Base-by-base conservation (phyloP, 306 rosid genomes). In the Nissolia schottii region DNA sequence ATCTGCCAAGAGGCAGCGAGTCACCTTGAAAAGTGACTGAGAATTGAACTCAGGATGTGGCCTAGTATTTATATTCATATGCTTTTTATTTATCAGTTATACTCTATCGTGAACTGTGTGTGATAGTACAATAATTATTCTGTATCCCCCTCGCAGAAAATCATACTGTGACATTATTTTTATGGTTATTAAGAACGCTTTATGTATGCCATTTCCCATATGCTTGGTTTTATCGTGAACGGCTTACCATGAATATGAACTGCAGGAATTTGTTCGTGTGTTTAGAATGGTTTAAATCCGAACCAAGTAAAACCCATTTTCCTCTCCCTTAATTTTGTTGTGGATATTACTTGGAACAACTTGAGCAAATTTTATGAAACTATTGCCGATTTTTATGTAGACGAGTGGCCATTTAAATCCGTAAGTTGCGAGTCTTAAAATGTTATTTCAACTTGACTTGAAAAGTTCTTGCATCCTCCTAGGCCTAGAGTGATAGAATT, bases 1-100 rank as follows among this genome's bases (percentile, higher is more conserved):
- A 43, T 48, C 76, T 86, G 1, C 90, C 83, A 4, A 67, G 88
- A 49, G 87, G 81, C 67, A 82, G 89, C 3, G 80, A 67, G 32
- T 86, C 92, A 2, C 83, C 92, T 6, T 88, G 31, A 77, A 20
- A 16, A 45, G 46, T 50, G 1, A 14, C 32, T 50, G 54, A 43
- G 43, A 35, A 74, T 41, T 45, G 60, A 28, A 27, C 35, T 62
- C 68, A 2, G 49, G 60, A 29, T 4, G 28, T 37, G 67, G 32
- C 32, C 19, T 10, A 6, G 37, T 22, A 40, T 70, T 61, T 41
- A 10, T 69, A 28, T 40, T 27, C 38, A n/a, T n/a, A n/a, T n/a
- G n/a, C n/a, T n/a, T n/a, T 53, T 74, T 56, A 41, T 38, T 70
- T 71, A 1, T 68, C 9, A 55, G 62, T 31, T 67, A 76, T 40